Evolutionary conservation across 176 grass and related monocot genomes (phyloP).

Genomic region (Bonia amplexicaulis): DNA sequence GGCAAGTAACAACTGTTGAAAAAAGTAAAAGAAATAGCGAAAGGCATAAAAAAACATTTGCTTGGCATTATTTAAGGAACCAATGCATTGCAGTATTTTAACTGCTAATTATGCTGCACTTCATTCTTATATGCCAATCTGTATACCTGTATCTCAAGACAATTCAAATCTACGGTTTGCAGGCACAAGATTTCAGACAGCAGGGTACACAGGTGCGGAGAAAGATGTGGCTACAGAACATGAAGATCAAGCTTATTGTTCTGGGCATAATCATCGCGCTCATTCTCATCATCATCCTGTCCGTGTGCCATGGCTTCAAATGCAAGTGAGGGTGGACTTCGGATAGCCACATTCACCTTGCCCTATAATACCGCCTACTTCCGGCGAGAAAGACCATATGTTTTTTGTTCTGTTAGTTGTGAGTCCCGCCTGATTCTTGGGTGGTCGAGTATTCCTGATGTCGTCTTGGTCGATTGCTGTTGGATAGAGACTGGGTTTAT

Average conservation of each 20-base stretch:
- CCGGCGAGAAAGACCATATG: not conserved
- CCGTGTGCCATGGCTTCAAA: constrained; percentile 90
- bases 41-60: not conserved
- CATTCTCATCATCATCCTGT: constrained; percentile 88
- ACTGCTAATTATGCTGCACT: not conserved
- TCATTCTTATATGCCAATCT: not conserved
- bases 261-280: constrained; percentile 80
- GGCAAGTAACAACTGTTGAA: not conserved
- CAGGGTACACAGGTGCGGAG: constrained; percentile 69
- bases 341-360: not conserved
- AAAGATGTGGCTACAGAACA: constrained; percentile 98
- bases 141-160: not conserved
- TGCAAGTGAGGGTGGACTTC: constrained; percentile 42
- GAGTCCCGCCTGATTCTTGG: constrained; percentile 26
- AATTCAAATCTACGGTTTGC: not conserved
- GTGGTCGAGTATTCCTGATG: constrained; percentile 17
- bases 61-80: not conserved
- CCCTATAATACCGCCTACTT: constrained; percentile 13
- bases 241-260: constrained; percentile 96
- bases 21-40: not conserved
- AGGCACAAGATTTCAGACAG: constrained; percentile 88
- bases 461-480: constrained; percentile 31
- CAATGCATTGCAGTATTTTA: not conserved
- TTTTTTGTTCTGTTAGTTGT: constrained; percentile 30
- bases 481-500: constrained; percentile 26